Evolutionary conservation across 2,329 filamentous ascomycete genomes (phyloP).

Genomic region (Pseudocercospora cruenta): DNA sequence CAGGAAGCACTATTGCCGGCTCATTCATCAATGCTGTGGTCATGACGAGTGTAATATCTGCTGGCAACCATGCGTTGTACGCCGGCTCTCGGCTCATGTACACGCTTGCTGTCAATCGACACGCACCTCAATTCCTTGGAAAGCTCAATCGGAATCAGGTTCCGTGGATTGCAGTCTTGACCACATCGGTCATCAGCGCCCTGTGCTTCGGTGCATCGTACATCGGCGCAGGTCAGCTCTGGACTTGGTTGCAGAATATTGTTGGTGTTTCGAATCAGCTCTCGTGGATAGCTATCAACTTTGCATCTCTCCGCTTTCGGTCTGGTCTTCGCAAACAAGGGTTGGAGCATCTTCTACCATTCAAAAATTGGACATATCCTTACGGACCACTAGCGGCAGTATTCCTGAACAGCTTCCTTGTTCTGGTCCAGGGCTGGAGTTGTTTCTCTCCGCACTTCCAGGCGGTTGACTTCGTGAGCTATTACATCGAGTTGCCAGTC

Average conservation of each 20-base stretch:
- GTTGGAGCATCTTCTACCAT: constrained; percentile 65
- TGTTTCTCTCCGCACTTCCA: constrained; percentile 64
- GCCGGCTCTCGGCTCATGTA: constrained; percentile 62
- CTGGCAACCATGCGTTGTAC: constrained; percentile 63
- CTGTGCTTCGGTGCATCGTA: constrained; percentile 67
- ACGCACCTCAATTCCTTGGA: constrained; percentile 62
- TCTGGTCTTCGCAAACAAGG: constrained; percentile 59
- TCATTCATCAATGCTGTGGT: constrained; percentile 66
- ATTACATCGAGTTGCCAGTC: constrained; percentile 64
- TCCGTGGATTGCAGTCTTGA: constrained; percentile 54
- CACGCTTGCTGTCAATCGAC: constrained; percentile 56
- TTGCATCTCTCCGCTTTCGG: constrained; percentile 69
- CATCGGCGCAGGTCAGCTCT: constrained; percentile 65
- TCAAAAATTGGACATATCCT: constrained; percentile 70
- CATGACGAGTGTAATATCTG: constrained; percentile 61
- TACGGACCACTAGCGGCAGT: constrained; percentile 62
- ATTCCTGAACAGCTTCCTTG: constrained; percentile 61
- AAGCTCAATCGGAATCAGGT: constrained; percentile 54
- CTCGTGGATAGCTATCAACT: constrained; percentile 66
- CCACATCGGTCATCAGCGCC: constrained; percentile 46
- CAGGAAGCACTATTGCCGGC: constrained; percentile 58
- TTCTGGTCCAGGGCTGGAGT: constrained; percentile 67
- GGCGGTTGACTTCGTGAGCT: constrained; percentile 63
- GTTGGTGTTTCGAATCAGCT: constrained; percentile 70
- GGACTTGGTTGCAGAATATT: constrained; percentile 69